Conservation (phyloP, 2,329 filamentous ascomycete genomes). For the Neurospora sp. region DNA sequence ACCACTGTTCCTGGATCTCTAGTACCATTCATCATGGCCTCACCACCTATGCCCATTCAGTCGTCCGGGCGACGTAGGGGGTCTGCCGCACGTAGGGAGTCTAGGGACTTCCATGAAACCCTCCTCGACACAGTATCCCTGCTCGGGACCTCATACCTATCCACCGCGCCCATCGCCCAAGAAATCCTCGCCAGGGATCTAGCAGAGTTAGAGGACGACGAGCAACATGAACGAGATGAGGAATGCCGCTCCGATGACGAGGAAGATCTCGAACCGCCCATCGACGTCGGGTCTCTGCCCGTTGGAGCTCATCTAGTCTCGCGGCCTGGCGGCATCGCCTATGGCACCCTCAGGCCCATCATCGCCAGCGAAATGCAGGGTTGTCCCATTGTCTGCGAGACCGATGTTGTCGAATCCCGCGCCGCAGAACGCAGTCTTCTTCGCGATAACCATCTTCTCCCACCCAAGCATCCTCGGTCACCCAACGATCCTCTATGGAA, state of each 20-base stretch:
- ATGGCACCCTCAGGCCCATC: slow-evolving; percentile 12
- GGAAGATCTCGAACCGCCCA: not conserved
- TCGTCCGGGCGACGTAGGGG: not conserved
- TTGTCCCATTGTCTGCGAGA: slow-evolving; percentile 4
- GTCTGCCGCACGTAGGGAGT: not conserved
- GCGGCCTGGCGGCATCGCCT: slow-evolving; percentile 10
- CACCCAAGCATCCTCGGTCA: slow-evolving; percentile 12
- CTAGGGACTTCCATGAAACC: slow-evolving; percentile 5
- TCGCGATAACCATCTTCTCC: slow-evolving; percentile 15
- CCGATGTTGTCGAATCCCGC: slow-evolving; percentile 10
- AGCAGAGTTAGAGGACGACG: slow-evolving; percentile 35
- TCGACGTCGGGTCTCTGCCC: slow-evolving; percentile 14
- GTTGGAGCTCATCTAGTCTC: slow-evolving; percentile 14
- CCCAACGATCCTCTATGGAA: slow-evolving; percentile 5
- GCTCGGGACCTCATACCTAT: slow-evolving; percentile 28
- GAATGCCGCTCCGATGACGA: not conserved
- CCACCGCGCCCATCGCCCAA: slow-evolving; percentile 36
- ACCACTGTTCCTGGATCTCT: not conserved
- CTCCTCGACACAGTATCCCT: slow-evolving; percentile 7
- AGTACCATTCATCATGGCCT: not conserved
- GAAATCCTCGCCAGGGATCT: slow-evolving; percentile 39
- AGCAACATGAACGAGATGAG: slow-evolving; percentile 15
- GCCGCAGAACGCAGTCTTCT: slow-evolving; percentile 13
- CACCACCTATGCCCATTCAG: not conserved
- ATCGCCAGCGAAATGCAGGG: slow-evolving; percentile 8